Base-by-base conservation (phyloP, 306 rosid species). In the Mimosa bimucronata region DNA sequence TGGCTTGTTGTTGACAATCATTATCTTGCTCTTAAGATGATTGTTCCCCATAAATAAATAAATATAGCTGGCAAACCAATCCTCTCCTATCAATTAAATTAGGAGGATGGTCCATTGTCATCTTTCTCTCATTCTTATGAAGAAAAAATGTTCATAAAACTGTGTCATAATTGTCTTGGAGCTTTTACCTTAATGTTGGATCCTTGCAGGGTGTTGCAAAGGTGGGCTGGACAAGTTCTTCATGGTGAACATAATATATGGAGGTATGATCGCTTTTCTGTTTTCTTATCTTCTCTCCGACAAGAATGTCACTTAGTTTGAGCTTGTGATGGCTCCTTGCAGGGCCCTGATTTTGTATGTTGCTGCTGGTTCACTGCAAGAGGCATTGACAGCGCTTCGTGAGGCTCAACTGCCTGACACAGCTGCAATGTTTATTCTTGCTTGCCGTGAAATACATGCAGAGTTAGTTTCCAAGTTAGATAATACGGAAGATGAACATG, bases 291-390 rank as follows among this genome's bases (percentile, higher is more conserved):
- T 73, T 44, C 52, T 74, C 73, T 66, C 15, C 28, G 15, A 53
- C 74, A 58, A 55, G 14, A 48, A 61, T 45, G 74, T 75, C 61
- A 61, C 61, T 81, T 71, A 48, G 79, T 75, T 37, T 83, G 75
- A 89, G 81, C 81, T 81, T 44, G 26, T 9, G 29, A 73, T 80
- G 82, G 57, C 77, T 75, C 79, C 66, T 75, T 86, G 85, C 96
- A 95, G 98, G 94, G 99, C 98, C 66, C 77, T 96, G 82, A 89
- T 93, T 77, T 85, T 93, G 88, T 96, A 87, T 68, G 94, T 93
- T 77, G 97, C 97, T 19, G 97, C 97, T 30, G 98, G 99, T 61
- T 96, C 98, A 50, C 89, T 96, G 75, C 97, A 90, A 81, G 99
- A 89, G 88, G 98, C 96, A 82, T 81, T 96, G 88, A 91, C 96